Evolutionary conservation across 352 stramenopile species (phyloP), one percentile per base, ranked within the genome.

Genomic region (Phytophthora cryptogea): DNA sequence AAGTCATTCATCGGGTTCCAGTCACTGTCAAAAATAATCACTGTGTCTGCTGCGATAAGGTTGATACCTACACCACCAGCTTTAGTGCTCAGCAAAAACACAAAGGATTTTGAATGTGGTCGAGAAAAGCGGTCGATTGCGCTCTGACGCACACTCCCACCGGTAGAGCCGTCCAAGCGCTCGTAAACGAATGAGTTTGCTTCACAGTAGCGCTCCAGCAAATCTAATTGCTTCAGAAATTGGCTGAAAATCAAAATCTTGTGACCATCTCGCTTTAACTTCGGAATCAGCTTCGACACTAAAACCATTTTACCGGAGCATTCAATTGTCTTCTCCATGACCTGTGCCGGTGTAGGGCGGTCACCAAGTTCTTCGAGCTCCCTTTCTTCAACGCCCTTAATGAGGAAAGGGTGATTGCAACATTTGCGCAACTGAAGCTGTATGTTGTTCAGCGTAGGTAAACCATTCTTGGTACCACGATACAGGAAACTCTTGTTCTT

Each of bases 401-500:
- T 97, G 27, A 99, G 73, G 70, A 99, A 99, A 2, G 98, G 90
- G 70, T 99, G 98, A 74, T 99, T 99, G 70, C 98, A 99, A 73
- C 97, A 99, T 70, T 99, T 99, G 31, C 97, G 80, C 20, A 99
- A 72, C 77, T 99, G 94, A 80, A 99, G 98, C 36, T 98, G 96
- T 51, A 99, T 94, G 77, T 99, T 99, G 69, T 98, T 99, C 26
- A 99, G 80, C 49, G 86, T 91, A 14, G 86, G 88, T 8, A 95
- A 58, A 5, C 80, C 83, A 48, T 94, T 94, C 65, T 95, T 92
- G 11, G 83, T 91, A 0, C 86, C 88, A 27, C 86, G 76, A 41
- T 95, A 97, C 59, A 99, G 64, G 55, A 99, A 99, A 17, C 91
- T 95, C 33, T 98, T 95, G 74, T 99, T 99, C 70, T 98, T 99